Conservation (phyloP, 371 early-diverging fungal genomes). For the Rhizopus stolonifer region DNA sequence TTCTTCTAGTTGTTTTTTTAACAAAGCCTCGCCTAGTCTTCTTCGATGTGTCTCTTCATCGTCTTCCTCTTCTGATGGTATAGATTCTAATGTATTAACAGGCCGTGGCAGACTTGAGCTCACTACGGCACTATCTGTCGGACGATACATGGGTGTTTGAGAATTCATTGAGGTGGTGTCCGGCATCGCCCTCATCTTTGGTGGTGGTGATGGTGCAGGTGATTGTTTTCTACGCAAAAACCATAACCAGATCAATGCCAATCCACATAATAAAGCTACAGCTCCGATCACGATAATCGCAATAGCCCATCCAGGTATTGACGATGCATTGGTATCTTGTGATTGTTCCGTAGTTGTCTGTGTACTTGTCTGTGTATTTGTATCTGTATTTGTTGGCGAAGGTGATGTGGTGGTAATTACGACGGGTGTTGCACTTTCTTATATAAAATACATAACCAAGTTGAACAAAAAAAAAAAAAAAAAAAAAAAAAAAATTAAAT, state of each 20-base stretch:
- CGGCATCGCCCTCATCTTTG: not conserved
- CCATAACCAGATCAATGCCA: conserved; percentile 22
- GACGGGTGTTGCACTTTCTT: too few relatives aligned
- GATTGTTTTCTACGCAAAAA: conserved; percentile 27
- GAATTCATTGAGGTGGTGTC: conserved; percentile 30
- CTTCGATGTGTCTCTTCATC: conserved; percentile 37
- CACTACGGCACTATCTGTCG: conserved; percentile 22
- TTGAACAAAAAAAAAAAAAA: too few relatives aligned
- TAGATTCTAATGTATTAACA: not conserved
- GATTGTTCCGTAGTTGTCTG: too few relatives aligned
- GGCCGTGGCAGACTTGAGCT: not conserved
- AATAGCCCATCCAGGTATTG: conserved; percentile 43
- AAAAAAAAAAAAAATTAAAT: too few relatives aligned
- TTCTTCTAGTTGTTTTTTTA: conserved; percentile 48
- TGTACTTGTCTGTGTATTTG: too few relatives aligned
- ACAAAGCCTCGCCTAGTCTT: conserved; percentile 40
- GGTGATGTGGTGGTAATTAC: too few relatives aligned
- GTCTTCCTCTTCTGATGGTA: conserved; percentile 7
- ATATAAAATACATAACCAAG: too few relatives aligned
- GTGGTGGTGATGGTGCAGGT: conserved; percentile 8
- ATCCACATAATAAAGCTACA: conserved; percentile 27
- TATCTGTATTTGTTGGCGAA: too few relatives aligned
- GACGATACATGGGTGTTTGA: conserved; percentile 28
- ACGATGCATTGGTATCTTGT: too few relatives aligned
- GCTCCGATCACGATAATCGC: conserved; percentile 38